phyloP scores from a whole-genome alignment of 441 rosid species.

The Syzygium malaccense region DNA sequence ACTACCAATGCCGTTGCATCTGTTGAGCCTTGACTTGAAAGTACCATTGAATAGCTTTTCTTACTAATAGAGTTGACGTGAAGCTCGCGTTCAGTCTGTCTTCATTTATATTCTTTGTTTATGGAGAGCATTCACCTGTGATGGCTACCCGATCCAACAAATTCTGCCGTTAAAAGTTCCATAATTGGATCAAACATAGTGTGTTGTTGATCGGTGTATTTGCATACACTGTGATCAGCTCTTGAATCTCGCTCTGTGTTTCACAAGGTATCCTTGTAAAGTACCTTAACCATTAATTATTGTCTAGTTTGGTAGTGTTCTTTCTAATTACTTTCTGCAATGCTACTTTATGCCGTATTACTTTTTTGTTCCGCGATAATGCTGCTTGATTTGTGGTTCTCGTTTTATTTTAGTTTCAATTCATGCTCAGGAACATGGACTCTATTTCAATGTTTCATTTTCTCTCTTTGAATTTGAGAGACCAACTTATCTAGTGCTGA shows the following conservation, averaged over 20 bases:
- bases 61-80: background rate
- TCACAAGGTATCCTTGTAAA: background rate
- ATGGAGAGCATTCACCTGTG: background rate
- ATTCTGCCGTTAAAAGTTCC: background rate
- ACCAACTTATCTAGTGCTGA: background rate
- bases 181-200: background rate
- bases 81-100: background rate
- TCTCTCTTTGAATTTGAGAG: background rate
- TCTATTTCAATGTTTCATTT: background rate
- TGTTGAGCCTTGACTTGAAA: background rate
- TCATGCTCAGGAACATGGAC: background rate
- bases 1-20: background rate
- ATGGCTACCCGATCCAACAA: background rate
- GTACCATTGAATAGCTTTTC: background rate
- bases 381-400: background rate
- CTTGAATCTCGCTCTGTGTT: background rate
- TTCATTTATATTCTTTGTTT: background rate
- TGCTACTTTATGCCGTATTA: background rate
- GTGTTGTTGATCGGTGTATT: background rate
- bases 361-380: background rate
- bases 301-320: background rate
- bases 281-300: background rate
- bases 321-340: background rate
- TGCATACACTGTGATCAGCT: background rate
- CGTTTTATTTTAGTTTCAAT: background rate